phyloP scores from a whole-genome alignment of 78 protist genomes.

The Polysphondylium violaceum region DNA sequence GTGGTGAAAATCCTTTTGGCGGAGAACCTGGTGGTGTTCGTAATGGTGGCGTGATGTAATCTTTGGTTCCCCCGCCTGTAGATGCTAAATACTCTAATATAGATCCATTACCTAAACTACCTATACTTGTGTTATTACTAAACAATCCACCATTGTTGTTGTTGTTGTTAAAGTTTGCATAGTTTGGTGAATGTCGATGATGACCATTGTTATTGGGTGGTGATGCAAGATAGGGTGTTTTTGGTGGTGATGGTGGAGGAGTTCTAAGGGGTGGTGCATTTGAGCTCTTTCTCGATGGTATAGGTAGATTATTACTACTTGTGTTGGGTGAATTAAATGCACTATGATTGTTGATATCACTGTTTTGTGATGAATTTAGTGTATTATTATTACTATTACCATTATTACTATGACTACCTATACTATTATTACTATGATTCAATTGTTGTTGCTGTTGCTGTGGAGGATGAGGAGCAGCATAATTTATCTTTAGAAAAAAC shows the following conservation, averaged over 20 bases:
- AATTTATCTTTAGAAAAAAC: slow-evolving; percentile 32
- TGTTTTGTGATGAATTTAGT: too few species aligned
- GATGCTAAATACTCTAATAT: background rate
- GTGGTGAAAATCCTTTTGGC: slow-evolving; percentile 6
- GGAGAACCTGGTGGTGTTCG: slow-evolving; percentile 80
- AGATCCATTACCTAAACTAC: background rate
- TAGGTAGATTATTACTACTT: background rate
- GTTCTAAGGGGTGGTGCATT: slow-evolving; percentile 74
- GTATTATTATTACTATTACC: slow-evolving; percentile 4
- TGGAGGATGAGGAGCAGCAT: background rate
- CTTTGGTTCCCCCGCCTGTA: slow-evolving; percentile 3
- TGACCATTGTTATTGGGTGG: background rate
- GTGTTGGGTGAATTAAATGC: slow-evolving; percentile 3
- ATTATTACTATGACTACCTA: background rate
- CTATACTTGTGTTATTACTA: background rate
- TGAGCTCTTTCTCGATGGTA: slow-evolving; percentile 25
- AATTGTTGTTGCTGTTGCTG: background rate
- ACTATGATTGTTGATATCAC: too few species aligned
- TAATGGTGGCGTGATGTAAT: slow-evolving; percentile 62
- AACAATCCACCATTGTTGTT: background rate
- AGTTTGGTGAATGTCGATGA: too few species aligned
- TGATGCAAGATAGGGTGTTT: too few species aligned
- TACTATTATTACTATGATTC: background rate
- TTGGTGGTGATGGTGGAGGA: slow-evolving; percentile 80
- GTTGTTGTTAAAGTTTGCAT: background rate